Evolutionary conservation across 257 asterid species (phyloP), one percentile per base, ranked within the genome.

Genomic region (Thymus quinquecostatus): DNA sequence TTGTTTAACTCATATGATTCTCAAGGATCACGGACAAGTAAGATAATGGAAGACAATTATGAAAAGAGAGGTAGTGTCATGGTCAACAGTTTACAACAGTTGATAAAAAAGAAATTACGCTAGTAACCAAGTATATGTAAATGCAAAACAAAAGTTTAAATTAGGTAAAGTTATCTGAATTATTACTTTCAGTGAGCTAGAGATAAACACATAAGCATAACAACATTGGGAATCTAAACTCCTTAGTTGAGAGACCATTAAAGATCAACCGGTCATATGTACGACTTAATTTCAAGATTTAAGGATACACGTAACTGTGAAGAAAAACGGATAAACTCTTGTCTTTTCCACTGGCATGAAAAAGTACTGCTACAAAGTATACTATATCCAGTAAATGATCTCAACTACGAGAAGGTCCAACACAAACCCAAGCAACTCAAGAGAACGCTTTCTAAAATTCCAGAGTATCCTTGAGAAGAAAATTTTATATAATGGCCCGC

Each of bases 1-100:
- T 38, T 27, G 44, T 10, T 12, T 29, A 9, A 70, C 34, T 27
- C 49, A 40, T 44, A 29, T 30, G 47, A 29, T 41, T 57, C 66
- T 50, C 62, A 36, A 32, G 71, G 41, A 69, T 68, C 11, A 29
- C 29, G 13, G 34, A 69, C 10, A 71, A 77, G 50, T 29, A 32
- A 51, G 51, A 40, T 10, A 62, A 36, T 10, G 54, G 56, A 34
- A 68, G 1, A 49, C 27, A 63, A 68, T 45, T 27, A 38, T 40
- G 44, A 60, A 58, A 47, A 14, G 51, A 43, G 38, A 41, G 56
- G 73, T 45, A 30, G 59, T 10, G 21, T 34, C 58, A 10, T 28
- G 21, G 33, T 56, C 54, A 54, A 33, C 57, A 30, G 48, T 43
- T 32, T 44, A 14, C 54, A 49, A 43, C 29, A 9, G 59, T 41